Base-by-base conservation (phyloP, 2,329 filamentous ascomycete species). In the Fusarium sp. region DNA sequence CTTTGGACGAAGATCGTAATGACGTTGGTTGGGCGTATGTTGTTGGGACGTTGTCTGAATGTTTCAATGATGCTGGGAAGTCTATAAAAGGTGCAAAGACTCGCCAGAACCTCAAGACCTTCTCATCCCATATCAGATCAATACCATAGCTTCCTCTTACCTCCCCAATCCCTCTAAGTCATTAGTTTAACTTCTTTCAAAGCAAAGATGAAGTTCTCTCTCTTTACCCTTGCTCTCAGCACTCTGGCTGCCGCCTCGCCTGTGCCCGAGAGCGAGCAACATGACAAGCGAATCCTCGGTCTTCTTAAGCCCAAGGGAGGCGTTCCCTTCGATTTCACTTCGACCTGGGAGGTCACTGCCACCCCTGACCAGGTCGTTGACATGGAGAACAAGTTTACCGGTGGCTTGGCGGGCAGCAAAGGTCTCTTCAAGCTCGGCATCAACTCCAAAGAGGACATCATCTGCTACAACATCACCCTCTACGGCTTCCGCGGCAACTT, bases 391-490 rank as follows among this genome's bases (percentile, higher is more conserved):
- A 59, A 75, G 55, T 72, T 68, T 28, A 82, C 79, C 1, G 82
- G 81, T 28, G 84, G 85, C 7, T 77, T 85, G 12, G 71, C 78
- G 40, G 83, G 84, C 36, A 81, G 84, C 40, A 76, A 77, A 37
- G 86, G 86, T 18, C 77, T 82, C 62, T 89, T 84, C 82, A 83
- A 84, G 72, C 86, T 84, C 71, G 86, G 85, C 66, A 83, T 89
- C 78, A 88, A 88, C 79, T 78, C 81, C 30, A 71, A 79, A 23
- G 77, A 81, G 34, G 77, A 84, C 56, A 71, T 80, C 55, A 83
- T 84, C 66, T 84, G 82, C 79, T 83, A 82, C 76, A 84, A 87
- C 78, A 88, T 88, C 76, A 85, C 81, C 39, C 78, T 88, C 47
- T 75, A 79, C 44, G 80, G 80, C 63, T 85, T 88, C 74, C 79